phyloP scores from a whole-genome alignment of 495 filamentous ascomycete species.

The Penicillium bovifimosum region DNA sequence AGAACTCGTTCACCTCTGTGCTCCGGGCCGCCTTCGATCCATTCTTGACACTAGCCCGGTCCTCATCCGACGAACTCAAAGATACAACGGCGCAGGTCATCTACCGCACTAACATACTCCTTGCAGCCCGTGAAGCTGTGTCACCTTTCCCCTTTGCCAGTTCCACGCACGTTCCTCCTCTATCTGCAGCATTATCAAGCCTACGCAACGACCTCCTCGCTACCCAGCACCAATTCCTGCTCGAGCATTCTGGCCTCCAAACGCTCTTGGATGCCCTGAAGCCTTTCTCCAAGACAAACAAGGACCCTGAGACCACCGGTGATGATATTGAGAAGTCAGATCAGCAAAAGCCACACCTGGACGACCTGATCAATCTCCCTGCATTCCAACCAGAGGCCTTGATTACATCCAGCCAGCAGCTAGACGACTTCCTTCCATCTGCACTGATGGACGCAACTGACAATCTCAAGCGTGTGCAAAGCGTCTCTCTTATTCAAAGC shows the following conservation, averaged over 20 bases:
- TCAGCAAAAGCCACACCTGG: constrained; percentile 39
- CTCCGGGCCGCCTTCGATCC: constrained; percentile 80
- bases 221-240: constrained; percentile 56
- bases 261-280: constrained; percentile 61
- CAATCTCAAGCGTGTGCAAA: constrained; percentile 67
- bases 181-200: constrained; percentile 34
- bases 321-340: constrained; percentile 23
- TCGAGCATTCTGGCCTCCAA: constrained; percentile 66
- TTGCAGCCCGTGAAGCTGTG: constrained; percentile 46
- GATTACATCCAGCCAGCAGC: constrained; percentile 59
- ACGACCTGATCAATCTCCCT: constrained; percentile 48
- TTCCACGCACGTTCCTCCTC: constrained; percentile 31
- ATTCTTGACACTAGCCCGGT: constrained; percentile 68
- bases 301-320: constrained; percentile 7
- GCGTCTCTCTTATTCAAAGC: constrained; percentile 59
- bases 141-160: constrained; percentile 40
- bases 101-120: constrained; percentile 77
- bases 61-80: constrained; percentile 56
- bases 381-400: constrained; percentile 62
- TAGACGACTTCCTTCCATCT: constrained; percentile 89
- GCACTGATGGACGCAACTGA: constrained; percentile 88
- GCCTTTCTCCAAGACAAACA: constrained; percentile 31
- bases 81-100: constrained; percentile 56
- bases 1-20: constrained; percentile 62
- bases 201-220: constrained; percentile 39